Evolutionary conservation across 2,329 filamentous ascomycete genomes (phyloP), one percentile per base, ranked within the genome.

Genomic region (Gremmenia infestans): DNA sequence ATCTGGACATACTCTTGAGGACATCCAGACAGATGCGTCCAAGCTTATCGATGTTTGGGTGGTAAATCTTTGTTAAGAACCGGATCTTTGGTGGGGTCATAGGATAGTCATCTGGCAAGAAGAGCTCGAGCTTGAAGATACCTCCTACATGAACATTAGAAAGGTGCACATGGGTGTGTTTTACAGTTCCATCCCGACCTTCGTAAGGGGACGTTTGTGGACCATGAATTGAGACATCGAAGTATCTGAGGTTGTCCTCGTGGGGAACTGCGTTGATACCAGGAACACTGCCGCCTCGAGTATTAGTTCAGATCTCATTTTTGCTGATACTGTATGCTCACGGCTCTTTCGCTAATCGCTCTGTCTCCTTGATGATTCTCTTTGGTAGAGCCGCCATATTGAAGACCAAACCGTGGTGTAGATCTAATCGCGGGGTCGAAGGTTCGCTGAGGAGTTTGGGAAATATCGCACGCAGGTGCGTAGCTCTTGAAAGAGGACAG

Each of bases 41-140:
- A 2, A 99, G 84, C 75, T 95, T 95, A 73, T 99, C 94, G 66
- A 99, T 97, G 72, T 99, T 99, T 52, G 94, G 94, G 73, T 99
- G 95, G 75, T 97, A 99, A 73, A 99, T 97, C 77, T 96, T 97
- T 67, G 95, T 99, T 51, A 99, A 80, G 75, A 99, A 99, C 54
- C 94, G 89, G 70, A 99, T 97, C 80, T 97, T 97, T 47, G 94
- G 94, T 53, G 94, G 93, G 36, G 91, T 96, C 94, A 99, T 99
- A 43, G 94, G 94, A 72, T 99, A 99, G 77, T 99, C 94, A 70
- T 99, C 94, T 46, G 95, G 95, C 23, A 99, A 82, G 73, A 99
- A 99, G 19, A 99, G 85, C 74, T 99, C 94, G 60, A 97, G 87
- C 74, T 95, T 93, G 80, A 99, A 99, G 62, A 96, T 82, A 49